Evolutionary conservation across 2,329 filamentous ascomycete species (phyloP).

Genomic region (Calycina herbarum): DNA sequence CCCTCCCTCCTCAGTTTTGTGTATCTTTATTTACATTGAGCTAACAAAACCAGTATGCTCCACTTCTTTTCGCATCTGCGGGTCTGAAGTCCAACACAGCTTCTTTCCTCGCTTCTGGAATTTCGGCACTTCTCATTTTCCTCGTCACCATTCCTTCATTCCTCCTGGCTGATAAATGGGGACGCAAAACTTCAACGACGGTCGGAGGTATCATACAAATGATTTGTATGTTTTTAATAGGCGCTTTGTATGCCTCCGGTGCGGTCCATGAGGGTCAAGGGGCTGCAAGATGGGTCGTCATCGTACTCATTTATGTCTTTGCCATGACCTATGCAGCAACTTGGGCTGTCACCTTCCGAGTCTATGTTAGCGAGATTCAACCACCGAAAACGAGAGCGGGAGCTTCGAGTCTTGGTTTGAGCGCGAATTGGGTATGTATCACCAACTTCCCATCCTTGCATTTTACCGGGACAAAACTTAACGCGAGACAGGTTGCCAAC

Average conservation of each 20-base stretch:
- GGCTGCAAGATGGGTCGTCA: slow-evolving; percentile 49
- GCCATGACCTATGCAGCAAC: slow-evolving; percentile 46
- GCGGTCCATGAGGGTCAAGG: slow-evolving; percentile 41
- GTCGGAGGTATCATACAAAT: slow-evolving; percentile 52
- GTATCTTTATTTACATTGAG: not conserved
- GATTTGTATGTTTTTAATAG: slow-evolving; percentile 52
- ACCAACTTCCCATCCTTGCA: slow-evolving; percentile 28
- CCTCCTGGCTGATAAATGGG: slow-evolving; percentile 49
- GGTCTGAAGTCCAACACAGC: slow-evolving; percentile 53
- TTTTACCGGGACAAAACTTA: not conserved
- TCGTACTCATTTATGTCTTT: slow-evolving; percentile 51
- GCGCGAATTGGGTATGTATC: slow-evolving; percentile 41
- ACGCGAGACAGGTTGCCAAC: slow-evolving; percentile 33
- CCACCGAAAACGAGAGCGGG: slow-evolving; percentile 52
- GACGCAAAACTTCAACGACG: slow-evolving; percentile 53
- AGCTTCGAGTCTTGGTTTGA: slow-evolving; percentile 51
- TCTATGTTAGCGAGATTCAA: slow-evolving; percentile 59
- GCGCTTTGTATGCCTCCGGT: slow-evolving; percentile 50
- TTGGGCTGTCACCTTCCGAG: slow-evolving; percentile 55
- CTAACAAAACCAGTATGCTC: slow-evolving; percentile 50
- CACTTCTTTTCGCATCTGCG: slow-evolving; percentile 57
- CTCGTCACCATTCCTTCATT: slow-evolving; percentile 54
- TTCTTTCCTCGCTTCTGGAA: slow-evolving; percentile 58
- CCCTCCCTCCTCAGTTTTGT: slow-evolving; percentile 13
- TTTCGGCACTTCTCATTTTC: slow-evolving; percentile 58